Conservation (phyloP, 2,329 filamentous ascomycete species). For the Thelonectria blattea region DNA sequence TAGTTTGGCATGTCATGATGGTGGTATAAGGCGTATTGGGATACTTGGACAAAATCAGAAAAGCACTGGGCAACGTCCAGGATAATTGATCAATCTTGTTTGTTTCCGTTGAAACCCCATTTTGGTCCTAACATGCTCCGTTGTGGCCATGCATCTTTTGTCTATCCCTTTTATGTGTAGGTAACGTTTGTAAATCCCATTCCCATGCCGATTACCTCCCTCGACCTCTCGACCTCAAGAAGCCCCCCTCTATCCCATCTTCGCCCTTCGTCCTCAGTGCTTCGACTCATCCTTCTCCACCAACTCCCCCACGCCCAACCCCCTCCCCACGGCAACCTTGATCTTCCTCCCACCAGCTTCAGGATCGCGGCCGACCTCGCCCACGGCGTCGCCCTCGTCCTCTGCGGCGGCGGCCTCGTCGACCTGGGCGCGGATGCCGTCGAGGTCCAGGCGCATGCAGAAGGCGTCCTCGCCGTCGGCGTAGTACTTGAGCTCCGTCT, state of each 20-base stretch:
- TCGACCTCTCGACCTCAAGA: neutral
- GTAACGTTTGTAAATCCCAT: constrained; percentile 15
- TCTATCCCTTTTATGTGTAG: constrained; percentile 37
- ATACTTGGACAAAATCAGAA: neutral
- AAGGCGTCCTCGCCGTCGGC: constrained; percentile 97
- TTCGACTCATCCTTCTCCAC: constrained; percentile 72
- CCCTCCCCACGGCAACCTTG: constrained; percentile 84
- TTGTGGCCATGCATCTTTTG: constrained; percentile 24
- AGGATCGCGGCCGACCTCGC: constrained; percentile 64
- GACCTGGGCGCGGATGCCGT: constrained; percentile 59
- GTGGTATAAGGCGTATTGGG: neutral
- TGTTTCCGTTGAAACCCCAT: constrained; percentile 21
- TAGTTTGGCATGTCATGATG: neutral
- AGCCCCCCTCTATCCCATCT: neutral
- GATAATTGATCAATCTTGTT: constrained; percentile 13
- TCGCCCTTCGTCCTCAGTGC: constrained; percentile 24
- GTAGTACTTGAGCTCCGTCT: constrained; percentile 89
- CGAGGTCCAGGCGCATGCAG: constrained; percentile 88
- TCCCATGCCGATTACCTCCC: neutral
- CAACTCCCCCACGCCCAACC: constrained; percentile 77
- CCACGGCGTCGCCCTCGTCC: constrained; percentile 75
- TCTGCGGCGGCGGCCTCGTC: constrained; percentile 44
- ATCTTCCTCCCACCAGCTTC: constrained; percentile 52
- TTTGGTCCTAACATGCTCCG: constrained; percentile 25
- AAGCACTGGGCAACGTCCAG: neutral